Evolutionary conservation across 768 basidiomycete genomes (phyloP).

Genomic region (Xanthoconium stramineum): DNA sequence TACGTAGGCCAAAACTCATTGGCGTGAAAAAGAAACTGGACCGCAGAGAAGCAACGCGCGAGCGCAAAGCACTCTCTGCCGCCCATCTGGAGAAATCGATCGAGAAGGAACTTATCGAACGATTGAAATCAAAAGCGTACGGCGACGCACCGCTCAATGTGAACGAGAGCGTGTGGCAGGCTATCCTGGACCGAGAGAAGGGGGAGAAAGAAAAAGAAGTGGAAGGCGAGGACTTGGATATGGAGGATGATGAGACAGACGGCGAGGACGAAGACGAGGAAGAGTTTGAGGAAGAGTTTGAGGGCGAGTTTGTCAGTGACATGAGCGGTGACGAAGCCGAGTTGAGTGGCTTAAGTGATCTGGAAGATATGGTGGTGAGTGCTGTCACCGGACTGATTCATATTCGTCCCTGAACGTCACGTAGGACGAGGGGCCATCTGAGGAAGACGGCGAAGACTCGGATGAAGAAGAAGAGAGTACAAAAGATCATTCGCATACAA

Average conservation of each 20-base stretch:
- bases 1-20: conserved; percentile 78
- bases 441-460: conserved; percentile 42
- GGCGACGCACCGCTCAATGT: conserved; percentile 97
- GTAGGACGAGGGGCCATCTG: conserved; percentile 35
- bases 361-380: conserved; percentile 69
- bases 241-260: conserved; percentile 55
- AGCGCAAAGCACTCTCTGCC: conserved; percentile 94
- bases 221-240: conserved; percentile 38
- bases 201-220: conserved; percentile 41
- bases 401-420: conserved; percentile 18
- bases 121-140: conserved; percentile 94
- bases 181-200: conserved; percentile 82
- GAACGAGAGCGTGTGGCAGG: conserved; percentile 94
- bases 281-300: conserved; percentile 50
- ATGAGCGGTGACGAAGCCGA: conserved; percentile 47
- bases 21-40: conserved; percentile 98
- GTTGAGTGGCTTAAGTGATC: conserved; percentile 44
- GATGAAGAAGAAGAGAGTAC: conserved; percentile 39
- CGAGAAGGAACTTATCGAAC: conserved; percentile 93
- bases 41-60: conserved; percentile 84
- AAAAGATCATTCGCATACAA: conserved; percentile 35
- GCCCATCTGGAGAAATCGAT: conserved; percentile 94
- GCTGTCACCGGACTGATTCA: neutral
- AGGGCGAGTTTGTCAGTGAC: conserved; percentile 58
- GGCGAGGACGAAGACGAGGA: conserved; percentile 42